phyloP scores from a whole-genome alignment of 2,329 filamentous ascomycete genomes.

The Diaporthe aspalathi region DNA sequence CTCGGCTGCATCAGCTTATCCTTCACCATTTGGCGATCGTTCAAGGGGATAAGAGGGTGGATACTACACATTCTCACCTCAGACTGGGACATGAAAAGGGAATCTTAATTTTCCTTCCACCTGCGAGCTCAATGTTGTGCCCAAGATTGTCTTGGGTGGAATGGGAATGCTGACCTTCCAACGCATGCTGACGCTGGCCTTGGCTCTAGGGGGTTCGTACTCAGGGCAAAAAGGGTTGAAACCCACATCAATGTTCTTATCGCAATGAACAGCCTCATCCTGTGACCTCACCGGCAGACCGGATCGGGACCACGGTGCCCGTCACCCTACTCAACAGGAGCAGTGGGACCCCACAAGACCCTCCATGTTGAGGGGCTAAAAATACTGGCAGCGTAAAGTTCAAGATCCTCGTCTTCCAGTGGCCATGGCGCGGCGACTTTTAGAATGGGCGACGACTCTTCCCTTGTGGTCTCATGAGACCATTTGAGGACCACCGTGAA shows the following conservation, averaged over 20 bases:
- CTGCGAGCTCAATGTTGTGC: background rate
- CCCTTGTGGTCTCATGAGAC: slow-evolving; percentile 37
- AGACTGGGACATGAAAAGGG: background rate
- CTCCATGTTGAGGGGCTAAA: background rate
- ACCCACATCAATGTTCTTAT: background rate
- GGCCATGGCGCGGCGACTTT: background rate
- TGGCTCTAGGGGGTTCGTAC: background rate
- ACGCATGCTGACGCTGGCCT: background rate
- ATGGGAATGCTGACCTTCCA: background rate
- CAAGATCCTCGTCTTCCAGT: slow-evolving; percentile 34
- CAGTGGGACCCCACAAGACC: background rate
- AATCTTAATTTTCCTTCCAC: slow-evolving; percentile 11
- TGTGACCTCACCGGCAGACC: background rate
- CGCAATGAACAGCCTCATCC: background rate
- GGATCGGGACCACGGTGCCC: background rate
- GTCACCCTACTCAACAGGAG: background rate
- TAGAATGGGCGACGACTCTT: slow-evolving; percentile 36
- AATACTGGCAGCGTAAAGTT: background rate
- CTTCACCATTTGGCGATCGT: background rate
- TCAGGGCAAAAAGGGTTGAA: background rate
- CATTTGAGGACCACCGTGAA: slow-evolving; percentile 36
- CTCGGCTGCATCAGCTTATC: background rate
- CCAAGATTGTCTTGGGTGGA: background rate
- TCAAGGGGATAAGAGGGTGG: background rate
- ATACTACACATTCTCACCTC: background rate